A percentile compares a stretch with the other conserved stretches of the same genome.
Evolutionary conservation across 768 basidiomycete genomes (phyloP).

Genomic region (Suillus cothurnatus): DNA sequence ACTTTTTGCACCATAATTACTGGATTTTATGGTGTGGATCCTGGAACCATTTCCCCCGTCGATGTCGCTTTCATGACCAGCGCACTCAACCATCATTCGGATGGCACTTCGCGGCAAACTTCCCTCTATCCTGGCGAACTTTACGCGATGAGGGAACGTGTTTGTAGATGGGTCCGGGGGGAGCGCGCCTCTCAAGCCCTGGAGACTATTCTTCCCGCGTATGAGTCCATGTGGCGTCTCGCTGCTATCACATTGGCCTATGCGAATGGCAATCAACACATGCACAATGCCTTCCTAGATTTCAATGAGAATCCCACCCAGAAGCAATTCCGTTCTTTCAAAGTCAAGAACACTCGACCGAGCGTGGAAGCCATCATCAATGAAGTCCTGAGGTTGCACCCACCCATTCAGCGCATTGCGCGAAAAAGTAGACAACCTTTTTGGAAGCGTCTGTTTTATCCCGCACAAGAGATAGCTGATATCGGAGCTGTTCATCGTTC

Average conservation of each 20-base stretch:
- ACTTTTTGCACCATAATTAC: conserved; percentile 45
- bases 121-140: conserved; percentile 20
- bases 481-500: conserved; percentile 19
- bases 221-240: conserved; percentile 66
- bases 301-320: conserved; percentile 36
- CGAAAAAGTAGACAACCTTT: conserved; percentile 8
- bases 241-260: conserved; percentile 48
- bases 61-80: conserved; percentile 41
- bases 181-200: conserved; percentile 34
- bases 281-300: conserved; percentile 34
- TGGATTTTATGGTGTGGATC: conserved; percentile 38
- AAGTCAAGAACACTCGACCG: conserved; percentile 13
- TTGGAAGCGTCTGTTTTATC: conserved; percentile 18
- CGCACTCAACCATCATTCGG: conserved; percentile 34
- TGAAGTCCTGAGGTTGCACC: conserved; percentile 33
- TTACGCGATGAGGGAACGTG: conserved; percentile 35
- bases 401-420: conserved; percentile 23
- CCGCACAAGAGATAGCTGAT: conserved; percentile 26
- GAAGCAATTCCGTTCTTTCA: conserved; percentile 18
- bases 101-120: not conserved
- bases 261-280: conserved; percentile 26
- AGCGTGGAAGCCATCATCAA: conserved; percentile 28
- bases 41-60: conserved; percentile 25
- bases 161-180: conserved; percentile 39
- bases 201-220: conserved; percentile 57